A percentile compares a stretch with the other conserved stretches of the same genome.
phyloP scores from a whole-genome alignment of 2,329 filamentous ascomycete species.

The Bertia moriformis region DNA sequence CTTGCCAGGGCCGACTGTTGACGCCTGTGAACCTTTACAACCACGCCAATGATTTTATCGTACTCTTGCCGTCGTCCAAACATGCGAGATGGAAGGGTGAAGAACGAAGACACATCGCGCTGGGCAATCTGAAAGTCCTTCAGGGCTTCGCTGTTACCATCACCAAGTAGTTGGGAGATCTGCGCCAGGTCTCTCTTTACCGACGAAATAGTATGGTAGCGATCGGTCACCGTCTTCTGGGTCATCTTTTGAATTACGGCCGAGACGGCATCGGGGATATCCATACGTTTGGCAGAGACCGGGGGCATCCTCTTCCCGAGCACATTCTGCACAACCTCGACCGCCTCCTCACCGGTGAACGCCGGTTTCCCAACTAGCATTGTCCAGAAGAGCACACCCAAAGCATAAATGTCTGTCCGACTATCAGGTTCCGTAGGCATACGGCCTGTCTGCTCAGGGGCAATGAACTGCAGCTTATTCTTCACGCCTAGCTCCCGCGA shows the following conservation, averaged over 20 bases:
- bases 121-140: conserved; percentile 38
- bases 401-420: conserved; percentile 49
- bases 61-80: conserved; percentile 43
- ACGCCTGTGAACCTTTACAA: conserved; percentile 36
- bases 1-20: conserved; percentile 2
- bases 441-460: conserved; percentile 53
- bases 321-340: conserved; percentile 52
- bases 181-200: conserved; percentile 43
- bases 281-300: conserved; percentile 37
- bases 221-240: conserved; percentile 45
- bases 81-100: conserved; percentile 40
- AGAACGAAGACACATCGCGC: conserved; percentile 50
- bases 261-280: conserved; percentile 42
- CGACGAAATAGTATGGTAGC: conserved; percentile 48
- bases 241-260: conserved; percentile 50
- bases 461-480: conserved; percentile 49
- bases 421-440: conserved; percentile 49
- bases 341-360: conserved; percentile 39
- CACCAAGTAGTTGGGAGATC: conserved; percentile 38
- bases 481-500: conserved; percentile 45
- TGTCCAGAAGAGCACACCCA: conserved; percentile 49
- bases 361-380: conserved; percentile 40
- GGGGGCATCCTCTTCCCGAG: conserved; percentile 39
- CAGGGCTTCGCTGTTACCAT: conserved; percentile 40
- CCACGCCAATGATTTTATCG: conserved; percentile 32